Evolutionary conservation across 768 basidiomycete species (phyloP), one percentile per base, ranked within the genome.

Genomic region (Lentinus tigrinus): DNA sequence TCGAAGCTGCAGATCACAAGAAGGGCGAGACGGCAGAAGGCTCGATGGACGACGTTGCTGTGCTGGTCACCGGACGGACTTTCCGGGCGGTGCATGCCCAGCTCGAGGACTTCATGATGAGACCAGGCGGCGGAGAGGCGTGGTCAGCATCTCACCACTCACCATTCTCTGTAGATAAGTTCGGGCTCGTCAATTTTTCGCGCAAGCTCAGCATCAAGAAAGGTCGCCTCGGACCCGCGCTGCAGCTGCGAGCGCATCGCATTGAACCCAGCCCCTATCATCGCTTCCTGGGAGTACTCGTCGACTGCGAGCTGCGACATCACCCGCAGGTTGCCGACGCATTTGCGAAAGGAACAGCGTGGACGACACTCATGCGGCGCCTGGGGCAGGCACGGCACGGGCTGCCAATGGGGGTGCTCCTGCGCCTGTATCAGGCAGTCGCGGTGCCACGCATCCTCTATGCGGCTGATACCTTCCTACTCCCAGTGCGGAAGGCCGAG

Each of bases 391-490:
- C 51, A 1, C 52, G 62, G 4, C 61, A 50, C 2, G 74, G 74
- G 0, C 58, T 69, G 1, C 16, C 51, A 3, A 31, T 51, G 13
- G 36, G 36, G 2, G 34, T 63, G 37, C 51, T 68, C 13, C 26
- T 68, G 17, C 46, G 57, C 17, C 52, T 72, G 28, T 76, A 72
- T 47, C 47, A 66, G 0, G 44, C 65, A 1, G 59, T 67, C 0
- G 65, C 62, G 0, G 39, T 70, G 1, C 70, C 73, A 0, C 65
- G 64, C 28, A 72, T 74, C 59, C 57, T 70, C 31, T 75, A 74
- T 52, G 68, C 65, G n/a, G 47, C 31, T 24, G 47, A 36, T 47
- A 56, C 54, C 3, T 17, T 40, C 37, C 27, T 56, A 19, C 8
- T 16, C 11, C 54, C 54, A 8, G 26, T 5, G 7, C 26, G 52